Evolutionary conservation across 192 early-diverging fungal genomes (phyloP).

Genomic region (Rhizoclosmatium globosum): DNA sequence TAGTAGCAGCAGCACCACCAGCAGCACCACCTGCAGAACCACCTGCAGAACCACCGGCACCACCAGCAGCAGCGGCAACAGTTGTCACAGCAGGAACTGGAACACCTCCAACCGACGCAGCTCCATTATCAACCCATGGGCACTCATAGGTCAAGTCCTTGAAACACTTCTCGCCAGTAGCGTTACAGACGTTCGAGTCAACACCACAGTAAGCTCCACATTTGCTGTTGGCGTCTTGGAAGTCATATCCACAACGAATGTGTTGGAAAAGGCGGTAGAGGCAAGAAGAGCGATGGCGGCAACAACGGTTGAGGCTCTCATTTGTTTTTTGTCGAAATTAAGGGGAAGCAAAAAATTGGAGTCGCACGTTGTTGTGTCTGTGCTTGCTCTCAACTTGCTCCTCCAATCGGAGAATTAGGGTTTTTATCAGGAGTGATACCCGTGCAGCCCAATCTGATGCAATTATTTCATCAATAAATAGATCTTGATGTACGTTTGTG

Average conservation of each 20-base stretch:
- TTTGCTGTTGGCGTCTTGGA: slow-evolving; percentile 14
- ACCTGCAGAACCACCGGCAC: neutral
- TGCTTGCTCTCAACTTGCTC: slow-evolving; percentile 1
- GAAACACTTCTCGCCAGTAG: neutral
- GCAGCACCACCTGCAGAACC: neutral
- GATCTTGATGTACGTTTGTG: too few relatives aligned
- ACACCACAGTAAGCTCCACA: slow-evolving; percentile 9
- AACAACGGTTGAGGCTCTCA: neutral
- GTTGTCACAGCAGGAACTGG: neutral
- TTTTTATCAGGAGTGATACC: neutral
- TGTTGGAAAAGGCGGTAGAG: neutral
- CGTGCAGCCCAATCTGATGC: neutral
- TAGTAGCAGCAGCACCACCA: neutral
- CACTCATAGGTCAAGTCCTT: neutral
- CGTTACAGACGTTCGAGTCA: neutral
- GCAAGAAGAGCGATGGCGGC: neutral
- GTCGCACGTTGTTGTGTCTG: slow-evolving; percentile 8
- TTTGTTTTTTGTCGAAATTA: neutral
- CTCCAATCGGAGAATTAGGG: neutral
- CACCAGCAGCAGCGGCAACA: neutral
- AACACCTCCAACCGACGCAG: neutral
- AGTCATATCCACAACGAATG: slow-evolving; percentile 1
- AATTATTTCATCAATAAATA: too few relatives aligned
- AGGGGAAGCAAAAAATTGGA: neutral
- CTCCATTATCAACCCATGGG: neutral